Evolutionary conservation across 768 basidiomycete genomes (phyloP).

Genomic region (Boletus barrowsii): DNA sequence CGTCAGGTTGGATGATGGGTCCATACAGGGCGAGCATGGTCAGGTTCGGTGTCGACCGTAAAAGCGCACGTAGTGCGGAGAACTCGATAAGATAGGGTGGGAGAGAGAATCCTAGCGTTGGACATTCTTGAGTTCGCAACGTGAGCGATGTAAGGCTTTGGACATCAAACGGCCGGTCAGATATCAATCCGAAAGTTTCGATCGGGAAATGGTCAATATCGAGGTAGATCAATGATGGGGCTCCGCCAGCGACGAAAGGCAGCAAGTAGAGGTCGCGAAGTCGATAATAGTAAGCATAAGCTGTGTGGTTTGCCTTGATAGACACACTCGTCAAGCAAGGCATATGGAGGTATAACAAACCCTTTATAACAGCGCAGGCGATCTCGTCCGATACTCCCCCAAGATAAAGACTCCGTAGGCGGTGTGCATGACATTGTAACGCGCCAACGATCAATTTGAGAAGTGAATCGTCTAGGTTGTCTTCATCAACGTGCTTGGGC

Average conservation of each 20-base stretch:
- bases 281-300: conserved; percentile 4
- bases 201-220: conserved; percentile 18
- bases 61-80: conserved; percentile 9
- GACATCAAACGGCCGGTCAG: conserved; percentile 4
- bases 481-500: neutral
- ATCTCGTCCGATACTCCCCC: conserved; percentile 17
- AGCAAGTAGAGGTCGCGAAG: neutral
- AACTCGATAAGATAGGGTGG: conserved; percentile 18
- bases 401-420: conserved; percentile 5
- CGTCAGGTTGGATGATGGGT: conserved; percentile 13
- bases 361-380: conserved; percentile 1
- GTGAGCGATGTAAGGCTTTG: conserved; percentile 12
- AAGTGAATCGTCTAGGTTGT: neutral
- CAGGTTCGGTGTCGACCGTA: conserved; percentile 9
- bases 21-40: conserved; percentile 10
- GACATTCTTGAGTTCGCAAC: conserved; percentile 12
- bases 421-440: conserved; percentile 2
- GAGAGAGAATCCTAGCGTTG: conserved; percentile 1
- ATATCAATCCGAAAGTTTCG: conserved; percentile 1
- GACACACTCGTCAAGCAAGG: conserved; percentile 11
- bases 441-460: conserved; percentile 2
- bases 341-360: neutral
- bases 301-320: conserved; percentile 7
- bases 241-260: conserved; percentile 13
- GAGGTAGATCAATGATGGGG: conserved; percentile 9